A percentile compares a stretch with the other conserved stretches of the same genome.
Evolutionary conservation across 192 early-diverging fungal genomes (phyloP).

Genomic region (Coemansia sp.): DNA sequence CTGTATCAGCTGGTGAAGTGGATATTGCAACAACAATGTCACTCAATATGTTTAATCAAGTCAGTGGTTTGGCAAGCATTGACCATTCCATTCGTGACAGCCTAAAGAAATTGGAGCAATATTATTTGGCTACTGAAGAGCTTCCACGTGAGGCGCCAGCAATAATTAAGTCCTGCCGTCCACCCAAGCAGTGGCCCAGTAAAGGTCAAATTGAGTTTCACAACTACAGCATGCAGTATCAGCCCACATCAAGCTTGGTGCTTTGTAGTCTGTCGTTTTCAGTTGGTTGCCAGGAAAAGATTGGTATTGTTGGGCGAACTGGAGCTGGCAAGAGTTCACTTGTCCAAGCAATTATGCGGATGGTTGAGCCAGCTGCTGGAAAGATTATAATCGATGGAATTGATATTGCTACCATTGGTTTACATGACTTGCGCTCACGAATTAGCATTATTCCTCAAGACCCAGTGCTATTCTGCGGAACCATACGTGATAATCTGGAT

Average conservation of each 20-base stretch:
- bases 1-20: slow-evolving; percentile 12
- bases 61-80: not conserved
- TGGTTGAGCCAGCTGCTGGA: slow-evolving; percentile 60
- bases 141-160: slow-evolving; percentile 58
- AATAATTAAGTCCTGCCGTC: slow-evolving; percentile 58
- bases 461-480: slow-evolving; percentile 54
- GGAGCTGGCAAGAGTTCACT: slow-evolving; percentile 73
- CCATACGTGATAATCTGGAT: slow-evolving; percentile 71
- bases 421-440: slow-evolving; percentile 60
- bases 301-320: slow-evolving; percentile 87
- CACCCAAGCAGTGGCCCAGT: slow-evolving; percentile 61
- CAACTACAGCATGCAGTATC: slow-evolving; percentile 29
- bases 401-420: slow-evolving; percentile 55
- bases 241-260: not conserved
- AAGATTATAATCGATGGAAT: slow-evolving; percentile 65
- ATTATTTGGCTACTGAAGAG: not conserved
- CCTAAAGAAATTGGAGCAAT: not conserved
- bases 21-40: slow-evolving; percentile 3
- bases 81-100: slow-evolving; percentile 1
- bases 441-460: slow-evolving; percentile 71
- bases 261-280: slow-evolving; percentile 53
- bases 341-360: slow-evolving; percentile 62
- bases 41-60: not conserved
- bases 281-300: slow-evolving; percentile 62
- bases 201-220: slow-evolving; percentile 64